Percentiles rank a stretch among this genome's conserved stretches.
Conservation (phyloP, 192 early-diverging fungal genomes). For the Backusella liffmaniae region DNA sequence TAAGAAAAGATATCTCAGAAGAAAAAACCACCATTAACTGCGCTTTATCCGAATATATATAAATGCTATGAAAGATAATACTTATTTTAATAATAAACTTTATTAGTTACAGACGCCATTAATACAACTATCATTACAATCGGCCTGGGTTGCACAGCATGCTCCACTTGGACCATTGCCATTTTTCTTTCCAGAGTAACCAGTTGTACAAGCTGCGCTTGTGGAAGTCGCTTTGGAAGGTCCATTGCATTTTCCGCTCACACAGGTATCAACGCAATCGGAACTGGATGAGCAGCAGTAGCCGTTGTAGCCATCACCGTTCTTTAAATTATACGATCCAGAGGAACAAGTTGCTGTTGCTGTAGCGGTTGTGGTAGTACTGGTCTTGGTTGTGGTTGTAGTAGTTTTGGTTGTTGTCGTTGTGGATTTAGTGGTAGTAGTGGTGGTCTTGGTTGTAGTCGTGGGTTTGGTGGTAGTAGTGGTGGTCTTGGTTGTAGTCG, state of each 20-base stretch:
- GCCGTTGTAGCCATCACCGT: background rate
- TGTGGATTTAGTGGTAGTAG: background rate
- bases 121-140: background rate
- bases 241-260: background rate
- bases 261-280: background rate
- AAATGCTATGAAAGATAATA: no score
- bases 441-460: background rate
- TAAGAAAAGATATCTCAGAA: no score
- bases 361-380: background rate
- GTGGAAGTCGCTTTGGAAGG: background rate
- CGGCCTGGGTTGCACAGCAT: background rate
- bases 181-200: background rate
- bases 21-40: no score
- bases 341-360: background rate
- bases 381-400: background rate
- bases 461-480: background rate
- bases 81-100: no score
- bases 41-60: no score
- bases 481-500: background rate
- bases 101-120: background rate
- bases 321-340: background rate
- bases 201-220: background rate
- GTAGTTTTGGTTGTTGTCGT: background rate
- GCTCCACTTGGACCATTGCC: background rate
- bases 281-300: background rate